Conservation (phyloP, 2,329 filamentous ascomycete genomes). For the Epichloe gansuensis region DNA sequence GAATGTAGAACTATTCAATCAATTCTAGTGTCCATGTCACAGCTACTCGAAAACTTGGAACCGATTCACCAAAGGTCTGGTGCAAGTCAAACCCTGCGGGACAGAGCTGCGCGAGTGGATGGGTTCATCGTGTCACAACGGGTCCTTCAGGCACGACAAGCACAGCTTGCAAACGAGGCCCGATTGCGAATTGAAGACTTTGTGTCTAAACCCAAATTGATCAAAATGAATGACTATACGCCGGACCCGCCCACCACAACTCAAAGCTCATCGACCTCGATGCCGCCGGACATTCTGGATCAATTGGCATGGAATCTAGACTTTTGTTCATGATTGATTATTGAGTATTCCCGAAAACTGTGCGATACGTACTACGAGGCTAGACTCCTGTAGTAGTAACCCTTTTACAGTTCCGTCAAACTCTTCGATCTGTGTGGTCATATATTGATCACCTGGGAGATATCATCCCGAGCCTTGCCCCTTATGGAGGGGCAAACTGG, state of each 20-base stretch:
- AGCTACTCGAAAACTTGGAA: slow-evolving; percentile 17
- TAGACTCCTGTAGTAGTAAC: no score
- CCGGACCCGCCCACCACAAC: neutral
- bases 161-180: neutral
- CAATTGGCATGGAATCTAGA: slow-evolving; percentile 11
- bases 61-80: slow-evolving; percentile 11
- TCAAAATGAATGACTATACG: neutral
- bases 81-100: slow-evolving; percentile 13
- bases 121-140: slow-evolving; percentile 5
- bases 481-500: no score
- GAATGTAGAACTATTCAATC: slow-evolving; percentile 16
- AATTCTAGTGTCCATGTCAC: slow-evolving; percentile 19
- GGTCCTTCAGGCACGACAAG: neutral
- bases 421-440: no score
- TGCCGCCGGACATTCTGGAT: slow-evolving; percentile 39
- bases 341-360: no score
- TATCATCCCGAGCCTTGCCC: no score
- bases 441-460: no score
- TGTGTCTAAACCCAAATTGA: neutral
- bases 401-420: no score
- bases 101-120: slow-evolving; percentile 14
- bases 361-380: no score
- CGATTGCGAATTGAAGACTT: neutral
- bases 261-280: slow-evolving; percentile 17
- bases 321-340: slow-evolving; percentile 2